A percentile compares a stretch with the other conserved stretches of the same genome.
Evolutionary conservation across 2,329 filamentous ascomycete species (phyloP).

Genomic region (Ustilaginoidea virens): DNA sequence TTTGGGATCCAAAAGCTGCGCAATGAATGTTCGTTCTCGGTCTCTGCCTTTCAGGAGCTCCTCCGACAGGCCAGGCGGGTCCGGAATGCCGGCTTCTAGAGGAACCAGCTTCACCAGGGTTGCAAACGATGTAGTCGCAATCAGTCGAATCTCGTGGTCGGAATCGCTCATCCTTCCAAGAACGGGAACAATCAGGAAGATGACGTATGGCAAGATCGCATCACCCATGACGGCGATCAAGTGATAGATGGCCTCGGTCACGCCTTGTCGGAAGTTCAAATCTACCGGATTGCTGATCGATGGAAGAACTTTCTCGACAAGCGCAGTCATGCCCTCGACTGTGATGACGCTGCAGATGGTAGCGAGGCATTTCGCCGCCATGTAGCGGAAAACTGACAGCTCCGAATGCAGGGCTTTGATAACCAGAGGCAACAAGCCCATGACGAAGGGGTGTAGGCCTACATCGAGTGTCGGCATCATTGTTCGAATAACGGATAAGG

Average conservation of each 20-base stretch:
- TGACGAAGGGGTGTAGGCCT: conserved; percentile 63
- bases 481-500: conserved; percentile 80
- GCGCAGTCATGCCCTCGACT: conserved; percentile 85
- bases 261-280: conserved; percentile 77
- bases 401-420: conserved; percentile 77
- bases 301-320: conserved; percentile 85
- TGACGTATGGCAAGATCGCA: conserved; percentile 87
- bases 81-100: conserved; percentile 90
- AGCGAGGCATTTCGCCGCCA: conserved; percentile 91
- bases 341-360: conserved; percentile 96
- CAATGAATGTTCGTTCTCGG: conserved; percentile 88
- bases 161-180: conserved; percentile 97
- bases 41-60: conserved; percentile 82
- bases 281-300: conserved; percentile 85
- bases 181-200: conserved; percentile 95
- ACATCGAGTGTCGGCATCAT: conserved; percentile 78
- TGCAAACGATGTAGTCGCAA: conserved; percentile 93
- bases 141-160: conserved; percentile 83
- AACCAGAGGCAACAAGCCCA: conserved; percentile 70
- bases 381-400: conserved; percentile 86
- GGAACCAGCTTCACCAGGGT: conserved; percentile 95
- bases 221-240: conserved; percentile 98
- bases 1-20: conserved; percentile 88
- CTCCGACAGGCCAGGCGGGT: conserved; percentile 82
- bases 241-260: conserved; percentile 91